A percentile compares a stretch with the other conserved stretches of the same genome.
These are phyloP conservation scores for Papiliotrema laurentii DNA, from an alignment of 1,284 basidiomycete genomes.

Conservation along the genomic window DNA sequence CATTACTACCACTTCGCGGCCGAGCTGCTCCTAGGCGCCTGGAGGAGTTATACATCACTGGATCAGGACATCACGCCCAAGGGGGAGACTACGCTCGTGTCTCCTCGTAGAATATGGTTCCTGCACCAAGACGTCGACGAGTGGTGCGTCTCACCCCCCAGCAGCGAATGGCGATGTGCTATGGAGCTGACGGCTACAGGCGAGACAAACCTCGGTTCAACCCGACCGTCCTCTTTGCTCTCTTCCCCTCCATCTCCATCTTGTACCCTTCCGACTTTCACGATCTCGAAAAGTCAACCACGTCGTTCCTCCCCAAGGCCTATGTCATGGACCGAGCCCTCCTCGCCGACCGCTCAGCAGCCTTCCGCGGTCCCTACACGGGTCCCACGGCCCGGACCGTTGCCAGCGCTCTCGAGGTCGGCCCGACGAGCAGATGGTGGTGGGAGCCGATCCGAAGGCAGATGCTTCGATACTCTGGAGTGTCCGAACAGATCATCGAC, in stretches of 20 bases:
- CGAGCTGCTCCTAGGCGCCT: constrained; percentile 19
- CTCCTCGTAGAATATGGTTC: constrained; percentile 44
- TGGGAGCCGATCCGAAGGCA: constrained; percentile 64
- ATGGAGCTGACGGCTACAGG: constrained; percentile 17
- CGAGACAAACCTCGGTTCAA: constrained; percentile 47
- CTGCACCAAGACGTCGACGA: constrained; percentile 36
- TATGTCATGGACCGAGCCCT: constrained; percentile 51
- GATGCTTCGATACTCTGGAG: constrained; percentile 62
- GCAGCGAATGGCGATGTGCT: not conserved
- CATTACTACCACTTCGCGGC: constrained; percentile 24
- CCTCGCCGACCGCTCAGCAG: constrained; percentile 66
- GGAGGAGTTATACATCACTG: constrained; percentile 48
- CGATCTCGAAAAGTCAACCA: constrained; percentile 51
- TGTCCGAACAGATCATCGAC: constrained; percentile 43
- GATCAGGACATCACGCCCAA: constrained; percentile 37
- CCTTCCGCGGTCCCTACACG: constrained; percentile 62
- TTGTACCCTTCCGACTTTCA: constrained; percentile 66
- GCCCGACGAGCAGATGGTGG: constrained; percentile 56
- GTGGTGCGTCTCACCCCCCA: constrained; percentile 28
- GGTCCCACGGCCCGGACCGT: constrained; percentile 64
- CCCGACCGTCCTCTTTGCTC: constrained; percentile 38
- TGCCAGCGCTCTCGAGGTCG: constrained; percentile 39
- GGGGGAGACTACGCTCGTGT: constrained; percentile 33
- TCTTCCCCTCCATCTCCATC: constrained; percentile 52
- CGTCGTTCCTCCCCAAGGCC: constrained; percentile 41